Percentiles rank a stretch among this genome's conserved stretches.
These are phyloP conservation scores for Eucalyptus erythrocorys DNA, from an alignment of 345 rosid species.

Conservation along the genomic window DNA sequence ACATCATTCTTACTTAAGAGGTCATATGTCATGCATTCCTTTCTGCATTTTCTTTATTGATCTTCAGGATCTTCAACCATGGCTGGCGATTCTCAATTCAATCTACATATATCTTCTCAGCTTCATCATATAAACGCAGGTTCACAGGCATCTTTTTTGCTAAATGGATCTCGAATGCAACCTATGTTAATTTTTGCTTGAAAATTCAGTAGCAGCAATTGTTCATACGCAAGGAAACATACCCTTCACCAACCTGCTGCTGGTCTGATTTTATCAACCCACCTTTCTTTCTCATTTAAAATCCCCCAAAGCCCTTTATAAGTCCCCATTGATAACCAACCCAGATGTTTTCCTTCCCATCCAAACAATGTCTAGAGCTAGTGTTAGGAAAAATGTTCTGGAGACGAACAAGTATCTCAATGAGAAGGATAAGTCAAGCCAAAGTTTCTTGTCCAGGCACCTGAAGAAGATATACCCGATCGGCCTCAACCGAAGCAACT, in stretches of 20 bases:
- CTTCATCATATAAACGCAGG: background rate
- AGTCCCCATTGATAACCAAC: background rate
- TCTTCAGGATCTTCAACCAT: background rate
- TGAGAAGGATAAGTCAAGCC: conserved; percentile 18
- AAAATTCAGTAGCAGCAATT: conserved; percentile 7
- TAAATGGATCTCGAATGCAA: background rate
- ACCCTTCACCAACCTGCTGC: conserved; percentile 51
- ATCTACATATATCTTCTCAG: background rate
- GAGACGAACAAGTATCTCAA: conserved; percentile 11
- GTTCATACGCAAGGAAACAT: conserved; percentile 22
- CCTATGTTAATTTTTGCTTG: conserved; percentile 8
- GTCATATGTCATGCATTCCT: background rate
- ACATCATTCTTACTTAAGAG: background rate
- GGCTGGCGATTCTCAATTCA: background rate
- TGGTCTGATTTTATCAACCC: background rate
- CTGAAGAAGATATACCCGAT: conserved; percentile 79
- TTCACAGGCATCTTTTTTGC: background rate
- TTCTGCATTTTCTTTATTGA: background rate
- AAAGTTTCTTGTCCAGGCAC: conserved; percentile 46
- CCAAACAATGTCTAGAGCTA: conserved; percentile 22
- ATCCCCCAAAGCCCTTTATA: background rate
- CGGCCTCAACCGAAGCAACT: conserved; percentile 56
- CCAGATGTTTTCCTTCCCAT: background rate
- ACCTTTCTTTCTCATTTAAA: background rate
- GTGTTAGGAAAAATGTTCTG: conserved; percentile 15